Percentiles rank a stretch among this genome's conserved stretches.
These are phyloP conservation scores for Beta corolliflora DNA, from an alignment of 179 eudicot species.

Conservation along the genomic window DNA sequence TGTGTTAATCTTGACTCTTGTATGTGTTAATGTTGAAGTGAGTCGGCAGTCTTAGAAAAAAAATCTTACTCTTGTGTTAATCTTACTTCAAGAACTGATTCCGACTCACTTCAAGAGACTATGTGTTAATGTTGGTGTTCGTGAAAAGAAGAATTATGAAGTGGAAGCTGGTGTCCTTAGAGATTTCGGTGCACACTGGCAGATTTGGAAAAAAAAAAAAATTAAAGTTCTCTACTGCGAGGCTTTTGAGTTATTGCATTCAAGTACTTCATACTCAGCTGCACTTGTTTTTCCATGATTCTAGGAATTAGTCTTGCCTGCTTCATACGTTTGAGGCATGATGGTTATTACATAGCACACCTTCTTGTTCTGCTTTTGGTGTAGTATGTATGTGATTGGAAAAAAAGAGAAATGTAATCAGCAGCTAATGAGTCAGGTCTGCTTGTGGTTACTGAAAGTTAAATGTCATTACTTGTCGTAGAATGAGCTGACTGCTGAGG, in stretches of 20 bases:
- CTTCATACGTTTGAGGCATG: background rate
- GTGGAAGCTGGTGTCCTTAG: background rate
- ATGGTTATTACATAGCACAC: background rate
- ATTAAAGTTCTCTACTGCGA: background rate
- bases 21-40: too few relatives aligned
- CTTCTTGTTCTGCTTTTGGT: background rate
- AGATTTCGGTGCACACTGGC: background rate
- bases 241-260: background rate
- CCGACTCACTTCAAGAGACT: background rate
- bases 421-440: background rate
- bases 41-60: too few relatives aligned
- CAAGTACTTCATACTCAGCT: background rate
- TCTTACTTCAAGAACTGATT: too few relatives aligned
- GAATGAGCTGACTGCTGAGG: background rate
- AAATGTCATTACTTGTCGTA: background rate
- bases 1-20: too few relatives aligned
- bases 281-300: background rate
- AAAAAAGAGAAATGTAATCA: background rate
- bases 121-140: background rate
- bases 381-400: background rate
- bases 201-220: background rate
- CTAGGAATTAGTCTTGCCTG: background rate
- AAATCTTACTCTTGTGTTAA: too few relatives aligned
- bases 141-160: background rate
- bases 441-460: background rate